Evolutionary conservation across 2,329 filamentous ascomycete genomes (phyloP).

Genomic region (Phaeosphaeria sp.): DNA sequence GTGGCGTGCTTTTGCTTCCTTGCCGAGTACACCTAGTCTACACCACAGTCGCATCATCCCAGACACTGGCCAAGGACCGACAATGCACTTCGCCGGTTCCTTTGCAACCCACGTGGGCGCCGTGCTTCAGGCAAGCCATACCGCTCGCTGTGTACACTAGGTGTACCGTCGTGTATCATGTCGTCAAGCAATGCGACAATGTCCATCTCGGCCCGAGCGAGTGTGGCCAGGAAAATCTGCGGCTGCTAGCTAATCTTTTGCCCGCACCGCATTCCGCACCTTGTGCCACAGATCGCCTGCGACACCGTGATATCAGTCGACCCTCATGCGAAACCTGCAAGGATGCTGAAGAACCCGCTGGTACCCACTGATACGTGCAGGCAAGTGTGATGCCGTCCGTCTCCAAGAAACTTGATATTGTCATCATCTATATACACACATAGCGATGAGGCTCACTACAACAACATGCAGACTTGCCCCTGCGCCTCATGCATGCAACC

Average conservation of each 20-base stretch:
- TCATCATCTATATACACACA: background rate
- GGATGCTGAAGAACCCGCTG: background rate
- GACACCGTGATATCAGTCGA: slow-evolving; percentile 4
- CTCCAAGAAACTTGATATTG: background rate
- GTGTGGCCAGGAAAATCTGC: slow-evolving; percentile 1
- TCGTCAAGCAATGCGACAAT: background rate
- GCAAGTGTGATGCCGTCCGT: background rate
- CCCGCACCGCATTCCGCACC: slow-evolving; percentile 1
- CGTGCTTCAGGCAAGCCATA: background rate
- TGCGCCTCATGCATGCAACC: slow-evolving; percentile 3
- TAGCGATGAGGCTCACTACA: background rate
- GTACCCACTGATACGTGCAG: slow-evolving; percentile 2
- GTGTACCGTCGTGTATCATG: too few relatives aligned
- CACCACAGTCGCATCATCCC: background rate
- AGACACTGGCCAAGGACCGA: slow-evolving; percentile 5
- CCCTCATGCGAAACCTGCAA: slow-evolving; percentile 2
- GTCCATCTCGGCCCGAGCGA: slow-evolving; percentile 1
- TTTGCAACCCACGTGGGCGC: background rate
- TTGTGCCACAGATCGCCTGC: slow-evolving; percentile 1
- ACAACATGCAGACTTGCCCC: background rate
- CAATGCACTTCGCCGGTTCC: slow-evolving; percentile 10
- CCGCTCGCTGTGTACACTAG: background rate
- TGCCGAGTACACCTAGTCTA: background rate
- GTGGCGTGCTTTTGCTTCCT: background rate
- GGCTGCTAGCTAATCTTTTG: slow-evolving; percentile 1